Percentiles rank a stretch among this genome's conserved stretches.
phyloP scores from a whole-genome alignment of 805 yeast genomes.

The Candida ficus region DNA sequence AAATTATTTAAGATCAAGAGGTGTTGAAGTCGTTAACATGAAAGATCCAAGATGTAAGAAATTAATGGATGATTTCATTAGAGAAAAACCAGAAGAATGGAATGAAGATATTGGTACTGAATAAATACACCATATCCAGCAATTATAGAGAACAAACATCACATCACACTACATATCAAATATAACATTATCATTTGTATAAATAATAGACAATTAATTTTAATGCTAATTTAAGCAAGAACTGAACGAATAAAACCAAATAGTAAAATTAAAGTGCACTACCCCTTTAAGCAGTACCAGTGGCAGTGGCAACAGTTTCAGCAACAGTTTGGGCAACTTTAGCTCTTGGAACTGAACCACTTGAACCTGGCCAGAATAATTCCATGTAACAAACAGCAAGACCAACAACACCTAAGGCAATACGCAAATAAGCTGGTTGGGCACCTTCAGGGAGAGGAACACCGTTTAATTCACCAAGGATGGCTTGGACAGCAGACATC shows the following conservation, averaged over 20 bases:
- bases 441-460: constrained; percentile 25
- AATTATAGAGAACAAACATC: too few relatives aligned
- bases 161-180: not conserved
- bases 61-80: constrained; percentile 74
- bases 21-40: constrained; percentile 65
- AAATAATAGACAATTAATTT: not conserved
- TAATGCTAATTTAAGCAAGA: not conserved
- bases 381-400: constrained; percentile 52
- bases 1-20: constrained; percentile 57
- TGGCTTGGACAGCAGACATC: constrained; percentile 42
- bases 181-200: not conserved
- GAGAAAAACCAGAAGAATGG: constrained; percentile 76
- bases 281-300: constrained; percentile 7
- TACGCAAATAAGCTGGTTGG: constrained; percentile 33
- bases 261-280: too few relatives aligned
- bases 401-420: constrained; percentile 38
- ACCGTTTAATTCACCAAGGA: constrained; percentile 23
- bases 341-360: constrained; percentile 26
- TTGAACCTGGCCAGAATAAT: constrained; percentile 23
- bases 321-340: constrained; percentile 23
- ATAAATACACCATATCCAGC: too few relatives aligned
- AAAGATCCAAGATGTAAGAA: constrained; percentile 57
- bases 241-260: not conserved
- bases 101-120: constrained; percentile 68
- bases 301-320: constrained; percentile 13